phyloP scores from a whole-genome alignment of 2,329 filamentous ascomycete species.

The Sarocladiaceae sp. region DNA sequence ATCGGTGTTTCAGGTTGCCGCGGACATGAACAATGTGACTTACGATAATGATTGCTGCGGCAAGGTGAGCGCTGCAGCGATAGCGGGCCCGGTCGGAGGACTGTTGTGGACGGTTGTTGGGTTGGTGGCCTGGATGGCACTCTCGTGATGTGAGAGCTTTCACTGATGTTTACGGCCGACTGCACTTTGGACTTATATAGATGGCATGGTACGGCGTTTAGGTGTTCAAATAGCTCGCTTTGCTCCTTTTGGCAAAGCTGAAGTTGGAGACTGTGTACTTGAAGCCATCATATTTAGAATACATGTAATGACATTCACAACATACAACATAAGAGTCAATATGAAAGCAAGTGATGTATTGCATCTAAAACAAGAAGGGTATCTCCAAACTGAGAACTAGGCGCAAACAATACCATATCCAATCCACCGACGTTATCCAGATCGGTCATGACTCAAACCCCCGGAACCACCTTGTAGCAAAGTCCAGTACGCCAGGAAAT shows the following conservation, averaged over 20 bases:
- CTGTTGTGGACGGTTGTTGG: not conserved
- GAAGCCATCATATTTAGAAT: not conserved
- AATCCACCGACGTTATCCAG: no score
- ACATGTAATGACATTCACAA: no score
- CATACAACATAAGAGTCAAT: no score
- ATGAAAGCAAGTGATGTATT: no score
- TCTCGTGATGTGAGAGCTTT: not conserved
- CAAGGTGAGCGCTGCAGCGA: constrained; percentile 24
- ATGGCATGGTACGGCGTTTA: constrained; percentile 6
- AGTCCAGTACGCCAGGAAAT: no score
- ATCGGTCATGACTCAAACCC: no score
- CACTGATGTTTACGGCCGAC: not conserved
- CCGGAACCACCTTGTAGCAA: no score
- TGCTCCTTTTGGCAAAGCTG: no score
- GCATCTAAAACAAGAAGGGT: no score
- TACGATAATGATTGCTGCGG: constrained; percentile 60
- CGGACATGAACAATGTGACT: constrained; percentile 66
- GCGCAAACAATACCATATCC: no score
- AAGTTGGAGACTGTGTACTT: not conserved
- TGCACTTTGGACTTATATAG: not conserved
- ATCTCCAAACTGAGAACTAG: no score
- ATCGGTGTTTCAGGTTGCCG: constrained; percentile 72
- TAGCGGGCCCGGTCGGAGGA: not conserved
- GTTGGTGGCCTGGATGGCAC: not conserved
- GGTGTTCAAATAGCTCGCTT: no score